Evolutionary conservation across 306 rosid species (phyloP).

Genomic region (Biancaea sappan): DNA sequence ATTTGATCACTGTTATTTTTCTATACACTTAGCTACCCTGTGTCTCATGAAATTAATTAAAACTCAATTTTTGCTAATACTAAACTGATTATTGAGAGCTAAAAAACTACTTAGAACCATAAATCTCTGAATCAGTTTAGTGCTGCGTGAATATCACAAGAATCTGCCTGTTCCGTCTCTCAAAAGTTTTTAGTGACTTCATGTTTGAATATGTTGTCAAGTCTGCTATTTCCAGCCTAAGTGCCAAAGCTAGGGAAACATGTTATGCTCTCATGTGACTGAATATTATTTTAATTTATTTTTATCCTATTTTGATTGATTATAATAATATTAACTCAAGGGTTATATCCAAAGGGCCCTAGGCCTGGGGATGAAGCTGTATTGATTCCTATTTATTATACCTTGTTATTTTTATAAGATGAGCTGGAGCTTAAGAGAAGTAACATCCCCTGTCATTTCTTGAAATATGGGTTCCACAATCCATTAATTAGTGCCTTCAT

Average conservation of each 20-base stretch:
- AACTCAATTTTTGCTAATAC: background rate
- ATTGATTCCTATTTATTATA: background rate
- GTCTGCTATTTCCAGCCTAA: background rate
- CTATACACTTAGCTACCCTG: background rate
- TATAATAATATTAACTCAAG: background rate
- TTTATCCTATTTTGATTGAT: background rate
- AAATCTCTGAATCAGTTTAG: background rate
- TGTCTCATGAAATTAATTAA: background rate
- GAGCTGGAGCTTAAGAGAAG: slow-evolving; percentile 7
- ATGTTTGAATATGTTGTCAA: background rate
- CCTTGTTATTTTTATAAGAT: slow-evolving; percentile 16
- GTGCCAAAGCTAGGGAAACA: background rate
- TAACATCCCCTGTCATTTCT: slow-evolving; percentile 1
- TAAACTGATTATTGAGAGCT: background rate
- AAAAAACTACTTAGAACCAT: background rate
- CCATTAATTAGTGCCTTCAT: slow-evolving; percentile 12
- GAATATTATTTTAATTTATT: background rate
- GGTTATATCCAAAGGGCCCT: too few relatives aligned
- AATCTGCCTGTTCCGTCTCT: background rate
- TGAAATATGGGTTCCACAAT: slow-evolving; percentile 9
- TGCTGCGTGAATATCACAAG: background rate
- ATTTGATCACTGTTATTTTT: background rate
- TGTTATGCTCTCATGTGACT: background rate
- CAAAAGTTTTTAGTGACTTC: background rate
- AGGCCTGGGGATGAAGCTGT: background rate